A percentile compares a stretch with the other conserved stretches of the same genome.
These are phyloP conservation scores for Pythium angustatum DNA, from an alignment of 352 stramenopile species.

Conservation along the genomic window DNA sequence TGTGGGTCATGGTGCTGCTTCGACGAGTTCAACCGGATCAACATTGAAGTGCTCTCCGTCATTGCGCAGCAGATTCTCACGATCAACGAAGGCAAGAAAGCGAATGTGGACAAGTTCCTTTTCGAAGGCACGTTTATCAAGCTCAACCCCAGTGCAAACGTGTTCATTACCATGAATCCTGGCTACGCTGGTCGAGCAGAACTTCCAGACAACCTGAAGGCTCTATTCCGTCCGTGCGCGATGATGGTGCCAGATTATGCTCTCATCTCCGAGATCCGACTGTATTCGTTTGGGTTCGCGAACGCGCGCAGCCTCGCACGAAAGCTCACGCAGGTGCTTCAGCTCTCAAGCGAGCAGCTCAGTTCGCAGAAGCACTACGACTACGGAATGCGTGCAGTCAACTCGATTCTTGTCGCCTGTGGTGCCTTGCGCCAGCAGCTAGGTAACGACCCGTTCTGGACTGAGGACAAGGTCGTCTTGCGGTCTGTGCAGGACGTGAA, in stretches of 20 bases:
- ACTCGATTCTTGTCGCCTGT: conserved; percentile 93
- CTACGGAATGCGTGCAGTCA: conserved; percentile 91
- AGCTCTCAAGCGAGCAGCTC: conserved; percentile 91
- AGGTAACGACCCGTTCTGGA: conserved; percentile 86
- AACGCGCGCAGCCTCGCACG: conserved; percentile 88
- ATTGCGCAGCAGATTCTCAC: conserved; percentile 93
- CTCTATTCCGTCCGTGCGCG: conserved; percentile 84
- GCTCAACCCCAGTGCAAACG: conserved; percentile 87
- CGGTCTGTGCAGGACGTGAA: conserved; percentile 95
- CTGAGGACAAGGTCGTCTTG: conserved; percentile 91
- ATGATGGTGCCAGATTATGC: conserved; percentile 93
- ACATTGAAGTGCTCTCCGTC: conserved; percentile 88
- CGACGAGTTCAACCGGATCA: conserved; percentile 91
- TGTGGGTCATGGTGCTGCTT: conserved; percentile 93
- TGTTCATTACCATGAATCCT: conserved; percentile 93
- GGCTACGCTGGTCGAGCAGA: conserved; percentile 87
- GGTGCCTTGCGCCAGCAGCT: conserved; percentile 90
- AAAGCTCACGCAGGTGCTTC: conserved; percentile 93
- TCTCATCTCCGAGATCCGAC: conserved; percentile 90
- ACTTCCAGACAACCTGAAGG: conserved; percentile 81
- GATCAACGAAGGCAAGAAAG: conserved; percentile 65
- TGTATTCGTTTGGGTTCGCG: conserved; percentile 90
- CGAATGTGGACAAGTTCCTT: conserved; percentile 69
- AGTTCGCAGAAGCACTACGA: conserved; percentile 91
- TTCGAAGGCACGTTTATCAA: conserved; percentile 96